Conservation (phyloP, 345 rosid species). For the Aquilaria yunnanensis region DNA sequence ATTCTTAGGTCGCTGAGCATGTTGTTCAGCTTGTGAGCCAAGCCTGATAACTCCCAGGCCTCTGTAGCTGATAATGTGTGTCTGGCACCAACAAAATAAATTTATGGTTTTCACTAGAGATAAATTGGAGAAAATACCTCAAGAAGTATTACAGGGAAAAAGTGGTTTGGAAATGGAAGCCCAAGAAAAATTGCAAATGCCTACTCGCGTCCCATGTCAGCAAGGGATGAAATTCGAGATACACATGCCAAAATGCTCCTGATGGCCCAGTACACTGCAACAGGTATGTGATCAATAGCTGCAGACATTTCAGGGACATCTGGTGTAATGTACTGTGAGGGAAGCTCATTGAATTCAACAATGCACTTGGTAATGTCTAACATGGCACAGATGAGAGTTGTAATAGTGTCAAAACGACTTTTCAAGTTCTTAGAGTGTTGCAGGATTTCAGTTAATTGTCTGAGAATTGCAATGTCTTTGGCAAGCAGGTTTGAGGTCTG, state of each 20-base stretch:
- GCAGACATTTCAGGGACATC: slow-evolving; percentile 31
- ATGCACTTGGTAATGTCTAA: slow-evolving; percentile 52
- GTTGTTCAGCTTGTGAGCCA: slow-evolving; percentile 48
- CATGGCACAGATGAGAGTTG: slow-evolving; percentile 49
- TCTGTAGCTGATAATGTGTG: slow-evolving; percentile 46
- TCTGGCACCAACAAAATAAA: slow-evolving; percentile 23
- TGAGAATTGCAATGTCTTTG: slow-evolving; percentile 72
- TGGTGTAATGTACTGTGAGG: slow-evolving; percentile 41
- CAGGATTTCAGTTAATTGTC: slow-evolving; percentile 56
- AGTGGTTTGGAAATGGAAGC: no score
- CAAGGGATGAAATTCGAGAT: slow-evolving; percentile 48
- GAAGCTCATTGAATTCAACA: slow-evolving; percentile 52
- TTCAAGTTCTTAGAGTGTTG: slow-evolving; percentile 37
- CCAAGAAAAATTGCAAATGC: slow-evolving; percentile 1
- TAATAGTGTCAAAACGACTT: slow-evolving; percentile 48
- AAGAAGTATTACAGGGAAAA: no score
- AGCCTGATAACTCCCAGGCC: slow-evolving; percentile 63
- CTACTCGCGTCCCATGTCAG: slow-evolving; percentile 58
- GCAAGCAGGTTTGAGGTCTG: slow-evolving; percentile 66
- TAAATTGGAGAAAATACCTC: no score
- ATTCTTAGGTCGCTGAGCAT: slow-evolving; percentile 31
- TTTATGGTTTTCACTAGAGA: background rate
- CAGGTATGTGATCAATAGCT: slow-evolving; percentile 45
- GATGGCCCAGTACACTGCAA: slow-evolving; percentile 80
- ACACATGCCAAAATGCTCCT: slow-evolving; percentile 62